These are phyloP conservation scores for Solanum microdontum DNA, from an alignment of 257 asterid genomes.

Conservation along the genomic window DNA sequence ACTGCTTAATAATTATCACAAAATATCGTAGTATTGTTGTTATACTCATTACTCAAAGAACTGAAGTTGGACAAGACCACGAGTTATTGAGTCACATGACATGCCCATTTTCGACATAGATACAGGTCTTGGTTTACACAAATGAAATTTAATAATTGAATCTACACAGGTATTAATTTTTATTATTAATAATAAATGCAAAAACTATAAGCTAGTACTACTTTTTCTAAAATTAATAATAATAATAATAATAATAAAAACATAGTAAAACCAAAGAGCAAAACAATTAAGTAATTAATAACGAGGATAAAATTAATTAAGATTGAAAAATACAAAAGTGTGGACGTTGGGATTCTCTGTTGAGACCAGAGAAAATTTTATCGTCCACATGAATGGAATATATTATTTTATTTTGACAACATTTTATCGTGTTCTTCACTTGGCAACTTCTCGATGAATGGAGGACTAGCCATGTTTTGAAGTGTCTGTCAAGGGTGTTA, in stretches of 20 bases:
- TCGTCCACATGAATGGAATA: not conserved
- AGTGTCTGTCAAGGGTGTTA: too few species aligned
- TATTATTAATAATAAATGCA: not conserved
- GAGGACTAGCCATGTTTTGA: not conserved
- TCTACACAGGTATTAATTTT: not conserved
- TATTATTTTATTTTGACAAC: not conserved
- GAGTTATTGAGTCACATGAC: not conserved
- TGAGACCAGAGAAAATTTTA: not conserved
- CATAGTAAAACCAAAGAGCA: not conserved
- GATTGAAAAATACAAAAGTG: not conserved
- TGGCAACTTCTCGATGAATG: not conserved
- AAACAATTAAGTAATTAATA: not conserved
- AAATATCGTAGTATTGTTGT: not conserved
- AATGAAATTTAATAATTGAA: not conserved
- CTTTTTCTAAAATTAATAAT: not conserved
- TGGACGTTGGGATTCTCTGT: not conserved
- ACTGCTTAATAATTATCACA: not conserved
- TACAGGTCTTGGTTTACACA: not conserved
- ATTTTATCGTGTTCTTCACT: not conserved
- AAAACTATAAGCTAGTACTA: not conserved
- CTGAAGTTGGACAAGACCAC: not conserved
- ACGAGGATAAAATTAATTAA: not conserved
- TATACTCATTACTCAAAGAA: not conserved
- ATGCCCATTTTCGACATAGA: not conserved
- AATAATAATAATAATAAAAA: not conserved